Percentiles rank a stretch among this genome's conserved stretches.
Evolutionary conservation across 805 yeast species (phyloP).

Genomic region (Dipodascus albidus): DNA sequence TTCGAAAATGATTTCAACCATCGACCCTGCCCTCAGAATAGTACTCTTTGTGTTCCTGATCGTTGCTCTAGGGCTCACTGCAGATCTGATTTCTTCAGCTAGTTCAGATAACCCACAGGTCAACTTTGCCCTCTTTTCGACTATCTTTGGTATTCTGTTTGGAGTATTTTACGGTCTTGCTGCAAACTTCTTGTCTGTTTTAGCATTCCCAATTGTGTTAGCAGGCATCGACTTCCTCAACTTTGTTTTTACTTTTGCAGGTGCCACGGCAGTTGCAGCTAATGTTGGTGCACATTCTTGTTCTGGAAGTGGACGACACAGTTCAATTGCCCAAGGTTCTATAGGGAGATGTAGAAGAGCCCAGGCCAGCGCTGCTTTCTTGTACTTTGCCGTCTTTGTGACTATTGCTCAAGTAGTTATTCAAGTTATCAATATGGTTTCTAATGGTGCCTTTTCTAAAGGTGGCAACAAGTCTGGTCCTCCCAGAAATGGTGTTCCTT

Average conservation of each 20-base stretch:
- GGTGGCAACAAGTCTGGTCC: constrained; percentile 33
- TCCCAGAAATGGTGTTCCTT: constrained; percentile 73
- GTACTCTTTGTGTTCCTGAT: constrained; percentile 66
- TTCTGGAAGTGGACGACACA: constrained; percentile 50
- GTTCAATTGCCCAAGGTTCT: constrained; percentile 59
- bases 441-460: constrained; percentile 39
- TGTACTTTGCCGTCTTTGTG: constrained; percentile 73
- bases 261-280: constrained; percentile 89
- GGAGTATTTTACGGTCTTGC: constrained; percentile 68
- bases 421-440: constrained; percentile 36
- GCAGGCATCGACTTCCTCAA: constrained; percentile 75
- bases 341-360: constrained; percentile 87
- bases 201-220: constrained; percentile 81
- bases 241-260: constrained; percentile 86
- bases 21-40: constrained; percentile 66
- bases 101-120: constrained; percentile 57
- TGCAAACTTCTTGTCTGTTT: constrained; percentile 64
- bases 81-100: constrained; percentile 57
- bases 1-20: neutral
- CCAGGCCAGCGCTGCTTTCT: constrained; percentile 74
- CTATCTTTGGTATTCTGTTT: constrained; percentile 75
- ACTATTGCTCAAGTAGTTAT: constrained; percentile 41
- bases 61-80: constrained; percentile 77
- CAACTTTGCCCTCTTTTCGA: constrained; percentile 76
- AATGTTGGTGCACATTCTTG: constrained; percentile 83